phyloP scores from a whole-genome alignment of 2,329 filamentous ascomycete genomes.

The Colletotrichum brevisporum region DNA sequence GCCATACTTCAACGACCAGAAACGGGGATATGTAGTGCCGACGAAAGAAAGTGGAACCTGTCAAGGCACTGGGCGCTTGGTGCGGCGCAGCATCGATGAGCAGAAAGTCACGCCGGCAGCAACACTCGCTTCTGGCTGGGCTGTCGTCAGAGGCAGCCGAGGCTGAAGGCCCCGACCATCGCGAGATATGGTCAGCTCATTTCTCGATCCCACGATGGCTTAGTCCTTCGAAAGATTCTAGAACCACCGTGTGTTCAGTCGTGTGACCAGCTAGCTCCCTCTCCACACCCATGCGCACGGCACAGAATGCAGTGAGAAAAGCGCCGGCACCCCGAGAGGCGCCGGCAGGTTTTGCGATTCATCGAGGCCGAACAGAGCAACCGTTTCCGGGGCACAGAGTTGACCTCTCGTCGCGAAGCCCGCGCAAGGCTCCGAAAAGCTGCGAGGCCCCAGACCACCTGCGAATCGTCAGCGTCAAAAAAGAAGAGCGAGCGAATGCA shows the following conservation, averaged over 20 bases:
- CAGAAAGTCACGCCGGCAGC: background rate
- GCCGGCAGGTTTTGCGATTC: constrained; percentile 41
- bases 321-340: constrained; percentile 46
- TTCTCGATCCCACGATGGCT: background rate
- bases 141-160: constrained; percentile 11
- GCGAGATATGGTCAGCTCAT: background rate
- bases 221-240: background rate
- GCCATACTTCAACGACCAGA: too few relatives aligned
- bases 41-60: too few relatives aligned
- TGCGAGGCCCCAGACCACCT: constrained; percentile 10
- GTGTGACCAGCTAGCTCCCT: constrained; percentile 50
- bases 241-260: background rate
- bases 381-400: background rate
- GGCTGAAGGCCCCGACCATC: background rate
- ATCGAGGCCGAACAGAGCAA: constrained; percentile 5
- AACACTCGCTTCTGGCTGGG: constrained; percentile 5
- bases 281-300: constrained; percentile 64
- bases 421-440: constrained; percentile 15
- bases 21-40: too few relatives aligned
- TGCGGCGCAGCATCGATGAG: background rate
- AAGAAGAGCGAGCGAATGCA: background rate
- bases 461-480: constrained; percentile 17
- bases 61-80: too few relatives aligned
- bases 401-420: constrained; percentile 21
- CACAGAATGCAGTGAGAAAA: constrained; percentile 68